A percentile compares a stretch with the other conserved stretches of the same genome.
These are phyloP conservation scores for Fusarium pininemorale DNA, from an alignment of 2,329 filamentous ascomycete species.

Conservation along the genomic window DNA sequence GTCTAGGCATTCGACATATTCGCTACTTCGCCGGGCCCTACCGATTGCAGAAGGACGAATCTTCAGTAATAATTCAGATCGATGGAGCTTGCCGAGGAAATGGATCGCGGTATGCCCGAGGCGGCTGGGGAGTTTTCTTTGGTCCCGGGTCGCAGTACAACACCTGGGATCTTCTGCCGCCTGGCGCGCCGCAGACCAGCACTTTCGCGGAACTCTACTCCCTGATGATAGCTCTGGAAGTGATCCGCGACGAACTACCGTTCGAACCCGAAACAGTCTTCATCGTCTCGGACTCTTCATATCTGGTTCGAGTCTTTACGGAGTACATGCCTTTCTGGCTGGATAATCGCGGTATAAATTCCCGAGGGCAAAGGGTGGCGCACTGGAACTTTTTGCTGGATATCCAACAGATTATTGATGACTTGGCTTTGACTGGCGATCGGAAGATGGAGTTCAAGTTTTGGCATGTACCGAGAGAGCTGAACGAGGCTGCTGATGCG, in stretches of 20 bases:
- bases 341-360: not conserved
- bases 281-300: not conserved
- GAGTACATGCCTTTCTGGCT: not conserved
- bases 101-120: not conserved
- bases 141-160: not conserved
- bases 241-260: not conserved
- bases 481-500: not conserved
- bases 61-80: not conserved
- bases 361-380: not conserved
- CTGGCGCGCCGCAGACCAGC: not conserved
- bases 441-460: not conserved
- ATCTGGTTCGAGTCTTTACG: not conserved
- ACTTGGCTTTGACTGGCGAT: accelerated
- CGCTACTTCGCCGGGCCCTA: not conserved
- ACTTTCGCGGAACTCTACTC: not conserved
- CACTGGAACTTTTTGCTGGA: not conserved
- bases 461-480: not conserved
- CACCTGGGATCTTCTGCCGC: not conserved
- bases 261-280: accelerated
- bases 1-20: not conserved
- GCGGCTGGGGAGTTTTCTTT: not conserved
- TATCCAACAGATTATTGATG: accelerated
- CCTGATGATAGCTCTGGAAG: accelerated
- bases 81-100: not conserved
- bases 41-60: not conserved